These are phyloP conservation scores for Xylaria acuta DNA, from an alignment of 495 filamentous ascomycete genomes.

Conservation along the genomic window DNA sequence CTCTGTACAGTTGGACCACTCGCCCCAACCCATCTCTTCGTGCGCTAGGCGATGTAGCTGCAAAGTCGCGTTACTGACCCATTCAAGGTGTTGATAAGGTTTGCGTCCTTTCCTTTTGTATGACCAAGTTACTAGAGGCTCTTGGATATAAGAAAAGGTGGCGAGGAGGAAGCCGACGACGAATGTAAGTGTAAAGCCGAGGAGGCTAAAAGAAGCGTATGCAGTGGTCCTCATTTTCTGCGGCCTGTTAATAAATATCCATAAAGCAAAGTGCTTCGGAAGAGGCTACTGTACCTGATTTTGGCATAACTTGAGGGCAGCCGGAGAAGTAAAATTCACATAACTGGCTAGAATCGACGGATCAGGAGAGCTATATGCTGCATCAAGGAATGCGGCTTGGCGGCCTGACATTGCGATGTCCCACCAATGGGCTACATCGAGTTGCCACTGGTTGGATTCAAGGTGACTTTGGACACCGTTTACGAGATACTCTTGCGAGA, in stretches of 20 bases:
- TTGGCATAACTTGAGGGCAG: too few relatives aligned
- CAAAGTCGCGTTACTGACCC: slow-evolving; percentile 28
- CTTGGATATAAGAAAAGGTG: not conserved
- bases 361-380: not conserved
- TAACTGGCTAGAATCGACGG: not conserved
- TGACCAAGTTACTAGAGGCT: not conserved
- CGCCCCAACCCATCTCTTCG: too few relatives aligned
- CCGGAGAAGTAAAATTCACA: not conserved
- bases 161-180: not conserved
- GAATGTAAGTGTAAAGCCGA: not conserved
- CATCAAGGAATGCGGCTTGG: not conserved
- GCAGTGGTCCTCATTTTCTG: not conserved
- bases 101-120: not conserved
- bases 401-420: not conserved
- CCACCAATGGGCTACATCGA: not conserved
- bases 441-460: not conserved
- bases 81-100: not conserved
- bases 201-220: not conserved
- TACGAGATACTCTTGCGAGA: too few relatives aligned
- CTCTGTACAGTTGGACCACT: too few relatives aligned
- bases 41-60: too few relatives aligned
- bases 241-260: not conserved
- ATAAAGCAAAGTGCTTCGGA: too few relatives aligned
- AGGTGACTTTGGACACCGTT: too few relatives aligned
- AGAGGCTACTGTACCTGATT: too few relatives aligned